A percentile compares a stretch with the other conserved stretches of the same genome.
phyloP scores from a whole-genome alignment of 768 basidiomycete species.

The Pleurotus pulmonarius region DNA sequence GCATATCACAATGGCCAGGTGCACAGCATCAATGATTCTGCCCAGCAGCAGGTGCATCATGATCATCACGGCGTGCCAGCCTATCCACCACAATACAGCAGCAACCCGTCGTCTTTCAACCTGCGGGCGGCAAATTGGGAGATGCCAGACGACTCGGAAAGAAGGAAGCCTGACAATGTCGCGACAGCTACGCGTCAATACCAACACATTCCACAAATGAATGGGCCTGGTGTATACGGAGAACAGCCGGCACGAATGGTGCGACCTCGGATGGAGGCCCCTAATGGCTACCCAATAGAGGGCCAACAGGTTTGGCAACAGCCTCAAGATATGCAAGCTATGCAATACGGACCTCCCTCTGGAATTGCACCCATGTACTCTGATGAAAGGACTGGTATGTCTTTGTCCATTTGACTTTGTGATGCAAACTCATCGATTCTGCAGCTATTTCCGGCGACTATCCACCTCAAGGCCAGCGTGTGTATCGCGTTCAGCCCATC shows the following conservation, averaged over 20 bases:
- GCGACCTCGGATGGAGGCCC: constrained; percentile 27
- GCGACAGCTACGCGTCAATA: constrained; percentile 30
- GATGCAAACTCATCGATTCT: constrained; percentile 13
- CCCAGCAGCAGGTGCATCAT: constrained; percentile 1
- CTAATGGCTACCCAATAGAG: constrained; percentile 24
- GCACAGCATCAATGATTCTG: constrained; percentile 2
- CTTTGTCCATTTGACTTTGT: constrained; percentile 8
- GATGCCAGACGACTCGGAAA: constrained; percentile 24
- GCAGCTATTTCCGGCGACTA: constrained; percentile 40
- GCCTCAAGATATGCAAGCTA: constrained; percentile 24
- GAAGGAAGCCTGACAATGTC: constrained; percentile 31
- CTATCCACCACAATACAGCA: constrained; percentile 16
- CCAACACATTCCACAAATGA: constrained; percentile 20
- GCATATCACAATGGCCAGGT: not conserved
- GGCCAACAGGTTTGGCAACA: constrained; percentile 23
- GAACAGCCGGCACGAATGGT: constrained; percentile 25
- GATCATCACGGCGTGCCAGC: constrained; percentile 9
- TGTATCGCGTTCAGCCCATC: constrained; percentile 11
- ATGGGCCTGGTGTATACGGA: constrained; percentile 17
- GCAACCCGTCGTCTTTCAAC: constrained; percentile 35
- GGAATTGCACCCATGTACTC: constrained; percentile 47
- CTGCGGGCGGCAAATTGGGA: constrained; percentile 64
- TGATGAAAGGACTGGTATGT: constrained; percentile 56
- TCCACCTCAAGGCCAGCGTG: constrained; percentile 29
- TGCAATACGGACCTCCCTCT: constrained; percentile 37